Evolutionary conservation across 768 basidiomycete genomes (phyloP), one percentile per base, ranked within the genome.

Genomic region (Cubamyces sp.): DNA sequence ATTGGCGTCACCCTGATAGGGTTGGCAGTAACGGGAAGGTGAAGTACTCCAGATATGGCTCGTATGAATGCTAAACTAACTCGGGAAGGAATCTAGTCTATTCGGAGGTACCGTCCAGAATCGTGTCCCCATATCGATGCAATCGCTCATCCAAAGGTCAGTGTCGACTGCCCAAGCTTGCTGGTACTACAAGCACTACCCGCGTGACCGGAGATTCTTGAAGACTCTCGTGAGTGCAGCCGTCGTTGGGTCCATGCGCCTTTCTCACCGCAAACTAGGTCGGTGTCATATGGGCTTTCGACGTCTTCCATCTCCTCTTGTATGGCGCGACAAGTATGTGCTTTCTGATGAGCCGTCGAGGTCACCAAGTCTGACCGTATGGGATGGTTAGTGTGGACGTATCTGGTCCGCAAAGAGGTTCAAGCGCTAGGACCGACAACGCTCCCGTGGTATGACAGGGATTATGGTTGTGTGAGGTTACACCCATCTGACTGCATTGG

Each of bases 151-250:
- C 3, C 1, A 42, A 34, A 42, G 42, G 12, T 1, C 21, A 62
- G 61, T 62, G 25, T 41, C 61, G 15, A 56, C 54, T 25, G 54
- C 47, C 1, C 61, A 62, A 25, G 54, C 39, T 8, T 19, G 34
- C 19, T 64, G 62, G 62, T 64, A 64, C 40, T 58, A 54, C 62
- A 58, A 21, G 52, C 56, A 54, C 6, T 64, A 64, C 16, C 62
- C 62, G 11, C 45, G 23, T 6, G 62, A 64, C 49, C 34, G 62
- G 52, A 54, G 39, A 15, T 64, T 50, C 46, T 25, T 62, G 42
- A 57, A 53, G 26, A 40, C 41, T 34, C 48, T 62, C 18, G 61
- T 62, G 16, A 15, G 55, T 23, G 16, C 47, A 40, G 4, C 1
- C n/a, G 34, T 46, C 15, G 25, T 43, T 4, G 28, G 25, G 1